These are phyloP conservation scores for Aspergillus arachidicola DNA, from an alignment of 2,329 filamentous ascomycete species.

Conservation along the genomic window DNA sequence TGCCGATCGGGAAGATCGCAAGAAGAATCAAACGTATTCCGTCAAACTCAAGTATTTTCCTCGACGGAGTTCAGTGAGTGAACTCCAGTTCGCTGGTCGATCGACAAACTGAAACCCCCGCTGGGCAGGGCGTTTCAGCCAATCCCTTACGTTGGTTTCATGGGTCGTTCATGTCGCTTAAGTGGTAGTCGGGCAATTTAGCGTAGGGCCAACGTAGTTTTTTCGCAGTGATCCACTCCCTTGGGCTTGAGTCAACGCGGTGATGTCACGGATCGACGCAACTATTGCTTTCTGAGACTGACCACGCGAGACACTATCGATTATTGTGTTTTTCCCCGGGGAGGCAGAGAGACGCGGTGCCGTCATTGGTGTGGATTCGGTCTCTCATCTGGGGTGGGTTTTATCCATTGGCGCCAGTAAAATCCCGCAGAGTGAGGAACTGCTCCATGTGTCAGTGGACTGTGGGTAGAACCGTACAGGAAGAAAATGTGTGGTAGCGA, in stretches of 20 bases:
- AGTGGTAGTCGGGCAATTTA: constrained; percentile 2
- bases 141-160: constrained; percentile 19
- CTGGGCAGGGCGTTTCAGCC: constrained; percentile 10
- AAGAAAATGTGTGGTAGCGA: background rate
- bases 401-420: background rate
- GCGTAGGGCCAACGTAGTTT: background rate
- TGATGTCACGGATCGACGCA: constrained; percentile 23
- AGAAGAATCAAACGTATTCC: background rate
- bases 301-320: constrained; percentile 16
- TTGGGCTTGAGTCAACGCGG: background rate
- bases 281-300: constrained; percentile 24
- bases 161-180: constrained; percentile 9
- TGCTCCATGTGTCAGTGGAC: background rate
- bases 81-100: background rate
- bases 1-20: constrained; percentile 18
- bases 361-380: background rate
- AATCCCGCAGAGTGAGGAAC: background rate
- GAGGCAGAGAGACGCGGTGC: background rate
- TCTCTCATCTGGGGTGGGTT: background rate
- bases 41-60: background rate
- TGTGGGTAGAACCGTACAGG: too few species aligned
- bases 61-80: background rate
- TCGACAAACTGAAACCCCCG: constrained; percentile 5
- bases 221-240: background rate
- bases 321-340: constrained; percentile 1